Base-by-base conservation (phyloP, 106 monocot species). In the Apostasia ramifera region DNA sequence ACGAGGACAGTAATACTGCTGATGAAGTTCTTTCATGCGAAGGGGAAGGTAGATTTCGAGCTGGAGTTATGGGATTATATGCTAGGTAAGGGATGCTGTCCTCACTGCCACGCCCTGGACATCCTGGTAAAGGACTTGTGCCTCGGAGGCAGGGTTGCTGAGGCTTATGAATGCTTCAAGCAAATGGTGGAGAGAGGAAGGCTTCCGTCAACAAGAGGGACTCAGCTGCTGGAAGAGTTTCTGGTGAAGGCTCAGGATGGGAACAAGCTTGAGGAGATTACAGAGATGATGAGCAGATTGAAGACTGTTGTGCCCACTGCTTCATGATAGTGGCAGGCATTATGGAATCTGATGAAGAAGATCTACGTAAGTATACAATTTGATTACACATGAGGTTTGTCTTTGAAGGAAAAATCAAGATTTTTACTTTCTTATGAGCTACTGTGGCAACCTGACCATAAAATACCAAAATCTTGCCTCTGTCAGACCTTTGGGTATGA, bases 21-120 rank as follows among this genome's bases (percentile, higher is more conserved):
- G 63, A 93, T 93, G 93, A 93, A 88, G 76, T 66, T 67, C 56
- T 90, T 98, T 67, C 88, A 88, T 40, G 83, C 85, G 71, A 86
- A 71, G 44, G 15, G 75, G 45, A 45, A 79, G 55, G 38, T 71
- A 4, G 90, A 93, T 74, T 59, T 90, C 45, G 98, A 88, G 8
- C 51, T 90, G 71, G 71, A 75, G 45, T 64, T 99, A 61, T 90
- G 90, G 93, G 75, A 83, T 15, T 93, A 88, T 71, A 44, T 92
- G 64, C 63, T 92, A 52, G 79, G 61, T 53, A 98, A 87, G 67
- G 92, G 92, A 1, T 83, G 83, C 55, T 92, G 86, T 57, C 82
- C 92, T 60, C 89, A 92, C 60, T 66, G 68, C 55, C 97, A 98
- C 41, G 87, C 87, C 3, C n/a, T 92, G 76, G 97, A 92, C 76